These are phyloP conservation scores for Trichoderma sp. DNA, from an alignment of 2,329 filamentous ascomycete species.

Conservation along the genomic window DNA sequence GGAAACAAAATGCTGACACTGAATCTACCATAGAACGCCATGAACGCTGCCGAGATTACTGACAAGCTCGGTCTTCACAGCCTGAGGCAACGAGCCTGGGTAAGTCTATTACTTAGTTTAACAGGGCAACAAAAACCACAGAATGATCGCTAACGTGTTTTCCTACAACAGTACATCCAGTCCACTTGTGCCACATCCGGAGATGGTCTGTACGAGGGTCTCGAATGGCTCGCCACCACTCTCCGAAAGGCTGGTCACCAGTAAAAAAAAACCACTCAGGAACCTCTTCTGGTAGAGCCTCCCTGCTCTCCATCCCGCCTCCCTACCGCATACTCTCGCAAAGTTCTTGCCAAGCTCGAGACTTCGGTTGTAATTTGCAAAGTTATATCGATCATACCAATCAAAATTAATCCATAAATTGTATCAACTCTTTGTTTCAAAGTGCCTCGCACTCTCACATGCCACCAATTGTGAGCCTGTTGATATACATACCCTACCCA, in stretches of 20 bases:
- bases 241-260: constrained; percentile 73
- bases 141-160: constrained; percentile 1
- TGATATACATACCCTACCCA: constrained; percentile 18
- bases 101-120: constrained; percentile 56
- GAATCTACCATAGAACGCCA: constrained; percentile 72
- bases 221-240: constrained; percentile 86
- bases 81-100: constrained; percentile 97
- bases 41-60: constrained; percentile 99
- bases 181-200: constrained; percentile 98
- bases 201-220: constrained; percentile 99
- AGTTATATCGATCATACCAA: constrained; percentile 56
- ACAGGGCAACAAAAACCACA: neutral
- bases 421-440: constrained; percentile 35
- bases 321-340: constrained; percentile 45
- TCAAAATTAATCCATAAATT: constrained; percentile 53
- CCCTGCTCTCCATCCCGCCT: constrained; percentile 38
- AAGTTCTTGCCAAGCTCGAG: constrained; percentile 47
- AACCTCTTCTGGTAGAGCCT: constrained; percentile 36
- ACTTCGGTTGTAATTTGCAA: constrained; percentile 62
- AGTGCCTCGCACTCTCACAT: constrained; percentile 27
- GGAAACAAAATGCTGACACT: constrained; percentile 24
- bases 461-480: constrained; percentile 35
- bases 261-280: constrained; percentile 52
- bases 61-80: constrained; percentile 99
- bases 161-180: constrained; percentile 83